Percentiles rank a stretch among this genome's conserved stretches.
Conservation (phyloP, 495 filamentous ascomycete genomes). For the Penicillium tannophilum region DNA sequence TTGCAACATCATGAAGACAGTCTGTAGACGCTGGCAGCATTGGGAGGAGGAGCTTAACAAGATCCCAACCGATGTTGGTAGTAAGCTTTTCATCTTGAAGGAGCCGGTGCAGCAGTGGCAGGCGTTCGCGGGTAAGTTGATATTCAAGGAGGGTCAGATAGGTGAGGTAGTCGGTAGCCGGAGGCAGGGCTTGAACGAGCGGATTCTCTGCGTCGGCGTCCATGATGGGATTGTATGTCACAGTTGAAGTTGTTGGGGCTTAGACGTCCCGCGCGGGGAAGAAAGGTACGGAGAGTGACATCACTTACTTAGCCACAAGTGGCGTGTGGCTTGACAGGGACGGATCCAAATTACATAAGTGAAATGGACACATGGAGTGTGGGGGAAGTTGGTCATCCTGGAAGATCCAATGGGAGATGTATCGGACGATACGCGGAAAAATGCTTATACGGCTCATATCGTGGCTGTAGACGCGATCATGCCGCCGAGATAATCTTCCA, state of each 20-base stretch:
- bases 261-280: conserved; percentile 5
- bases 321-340: not conserved
- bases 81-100: conserved; percentile 83
- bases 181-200: conserved; percentile 59
- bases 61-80: conserved; percentile 93
- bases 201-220: conserved; percentile 34
- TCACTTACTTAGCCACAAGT: conserved; percentile 1
- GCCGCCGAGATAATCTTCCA: too few species aligned
- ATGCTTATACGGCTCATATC: too few species aligned
- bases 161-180: conserved; percentile 78
- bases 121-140: conserved; percentile 73
- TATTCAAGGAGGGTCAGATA: conserved; percentile 88
- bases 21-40: conserved; percentile 68
- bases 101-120: conserved; percentile 75
- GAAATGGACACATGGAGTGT: too few species aligned
- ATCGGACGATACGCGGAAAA: too few species aligned
- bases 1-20: conserved; percentile 78
- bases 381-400: too few species aligned
- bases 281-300: conserved; percentile 16
- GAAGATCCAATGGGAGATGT: too few species aligned
- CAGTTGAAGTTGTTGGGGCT: conserved; percentile 7
- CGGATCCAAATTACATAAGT: too few species aligned
- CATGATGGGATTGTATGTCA: conserved; percentile 18
- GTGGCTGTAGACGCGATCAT: too few species aligned
- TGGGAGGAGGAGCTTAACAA: conserved; percentile 82